These are phyloP conservation scores for Vitis hybrid DNA, from an alignment of 177 flowering plant species.

Conservation along the genomic window DNA sequence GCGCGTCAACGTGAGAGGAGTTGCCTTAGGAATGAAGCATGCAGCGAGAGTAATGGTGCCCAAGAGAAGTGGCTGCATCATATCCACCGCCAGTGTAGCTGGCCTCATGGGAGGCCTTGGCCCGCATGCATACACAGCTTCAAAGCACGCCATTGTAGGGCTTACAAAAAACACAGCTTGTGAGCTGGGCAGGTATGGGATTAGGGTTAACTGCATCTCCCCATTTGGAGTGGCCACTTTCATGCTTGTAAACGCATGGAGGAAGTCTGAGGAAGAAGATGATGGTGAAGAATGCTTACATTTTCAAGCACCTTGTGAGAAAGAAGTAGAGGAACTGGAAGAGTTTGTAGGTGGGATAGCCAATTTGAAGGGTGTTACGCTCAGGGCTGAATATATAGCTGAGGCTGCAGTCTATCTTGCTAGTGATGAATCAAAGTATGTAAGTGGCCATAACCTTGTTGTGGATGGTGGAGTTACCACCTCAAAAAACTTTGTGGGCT, in stretches of 20 bases:
- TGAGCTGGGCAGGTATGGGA: conserved; percentile 61
- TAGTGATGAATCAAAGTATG: conserved; percentile 37
- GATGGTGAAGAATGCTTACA: conserved; percentile 12
- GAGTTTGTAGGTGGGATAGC: conserved; percentile 54
- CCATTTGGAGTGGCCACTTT: conserved; percentile 69
- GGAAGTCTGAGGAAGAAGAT: conserved; percentile 30
- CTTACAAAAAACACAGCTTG: conserved; percentile 61
- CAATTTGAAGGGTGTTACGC: conserved; percentile 38
- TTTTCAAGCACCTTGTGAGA: conserved; percentile 20
- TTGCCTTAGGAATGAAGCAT: conserved; percentile 43
- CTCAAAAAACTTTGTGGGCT: no score
- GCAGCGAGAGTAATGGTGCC: conserved; percentile 57
- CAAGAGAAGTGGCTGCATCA: conserved; percentile 43
- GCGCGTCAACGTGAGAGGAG: conserved; percentile 34
- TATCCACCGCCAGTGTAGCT: conserved; percentile 60
- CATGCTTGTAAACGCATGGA: conserved; percentile 65
- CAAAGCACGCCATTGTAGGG: conserved; percentile 70
- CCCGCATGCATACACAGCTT: conserved; percentile 68
- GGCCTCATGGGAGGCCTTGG: conserved; percentile 66
- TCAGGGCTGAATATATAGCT: conserved; percentile 31
- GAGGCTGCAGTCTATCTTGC: conserved; percentile 37
- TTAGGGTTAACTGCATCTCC: conserved; percentile 68
- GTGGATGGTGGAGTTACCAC: conserved; percentile 38
- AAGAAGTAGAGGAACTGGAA: conserved; percentile 55
- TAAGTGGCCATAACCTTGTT: conserved; percentile 41